phyloP scores from a whole-genome alignment of 768 basidiomycete genomes.

The Neoboletus magnificus region DNA sequence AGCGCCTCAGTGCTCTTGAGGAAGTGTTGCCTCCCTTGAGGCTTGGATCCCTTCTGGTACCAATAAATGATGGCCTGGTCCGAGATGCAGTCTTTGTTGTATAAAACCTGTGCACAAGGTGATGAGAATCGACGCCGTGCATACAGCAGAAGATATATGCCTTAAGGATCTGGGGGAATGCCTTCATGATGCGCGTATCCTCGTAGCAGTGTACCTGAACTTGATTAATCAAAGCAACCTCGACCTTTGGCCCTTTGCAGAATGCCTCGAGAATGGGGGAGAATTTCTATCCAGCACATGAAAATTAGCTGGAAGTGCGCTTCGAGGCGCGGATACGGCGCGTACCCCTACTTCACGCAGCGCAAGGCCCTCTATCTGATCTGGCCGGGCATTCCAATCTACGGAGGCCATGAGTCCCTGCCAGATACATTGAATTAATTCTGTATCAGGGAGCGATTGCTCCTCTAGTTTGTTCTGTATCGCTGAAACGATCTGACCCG shows the following conservation, averaged over 20 bases:
- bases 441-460: slow-evolving; percentile 77
- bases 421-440: slow-evolving; percentile 89
- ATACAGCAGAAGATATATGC: slow-evolving; percentile 32
- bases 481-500: slow-evolving; percentile 63
- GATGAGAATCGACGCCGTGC: slow-evolving; percentile 5
- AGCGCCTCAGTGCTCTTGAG: slow-evolving; percentile 82
- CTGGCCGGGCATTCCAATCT: slow-evolving; percentile 86
- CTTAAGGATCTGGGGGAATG: slow-evolving; percentile 94
- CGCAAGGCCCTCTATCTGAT: slow-evolving; percentile 89
- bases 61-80: slow-evolving; percentile 98
- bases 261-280: slow-evolving; percentile 87
- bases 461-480: slow-evolving; percentile 75
- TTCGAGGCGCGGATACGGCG: slow-evolving; percentile 6
- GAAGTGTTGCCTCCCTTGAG: slow-evolving; percentile 94
- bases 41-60: slow-evolving; percentile 95
- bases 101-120: slow-evolving; percentile 64
- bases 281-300: slow-evolving; percentile 58
- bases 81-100: slow-evolving; percentile 93
- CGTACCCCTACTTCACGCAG: slow-evolving; percentile 83
- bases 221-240: slow-evolving; percentile 92
- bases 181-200: slow-evolving; percentile 91
- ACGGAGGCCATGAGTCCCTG: slow-evolving; percentile 83
- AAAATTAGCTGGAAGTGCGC: neutral
- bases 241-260: slow-evolving; percentile 81
- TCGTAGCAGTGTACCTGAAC: slow-evolving; percentile 97